Evolutionary conservation across 2,329 filamentous ascomycete genomes (phyloP), one percentile per base, ranked within the genome.

Genomic region (Paraconiothyrium sp.): DNA sequence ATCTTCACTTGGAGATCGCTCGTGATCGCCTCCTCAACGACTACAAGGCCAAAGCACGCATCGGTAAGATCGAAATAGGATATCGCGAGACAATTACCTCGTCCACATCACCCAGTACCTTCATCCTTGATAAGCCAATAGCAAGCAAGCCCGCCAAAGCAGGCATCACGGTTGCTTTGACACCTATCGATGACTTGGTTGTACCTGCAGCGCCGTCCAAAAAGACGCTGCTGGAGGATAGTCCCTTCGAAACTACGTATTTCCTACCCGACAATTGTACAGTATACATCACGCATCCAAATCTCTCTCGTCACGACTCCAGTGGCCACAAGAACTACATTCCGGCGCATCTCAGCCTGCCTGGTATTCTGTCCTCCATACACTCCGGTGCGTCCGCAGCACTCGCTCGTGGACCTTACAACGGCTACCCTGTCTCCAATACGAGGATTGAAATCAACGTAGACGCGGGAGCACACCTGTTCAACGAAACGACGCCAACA

Each of bases 1-100:
- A 97, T 72, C 86, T 99, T 32, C 95, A 99, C 78, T 85, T 99
- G 0, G 95, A 99, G 71, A 95, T 99, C 52, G 94, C 94, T 0
- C 84, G 93, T 54, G 92, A 98, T 77, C 88, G 94, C 47, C 87
- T 99, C 10, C 89, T 95, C 67, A 92, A 92, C 56, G 93, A 97
- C 73, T 90, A 97, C 80, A 97, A 95, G 76, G 93, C 84, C 78
- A 97, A 88, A 85, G 93, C 84, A 64, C 89, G 82, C 20, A 97
- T 97, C 83, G 94, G 94, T 13, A 90, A 89, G 57, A 97, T 99
- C 64, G 92, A 97, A 71, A 97, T 99, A 62, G 93, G 96, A 68
- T 99, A 98, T 79, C 90, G 96, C 58, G 95, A 99, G 80, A 90
- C 89, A 51, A 82, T 95, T 10, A 87, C 88, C 0, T 81, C 82